These are phyloP conservation scores for Ophiocordyceps camponoti-rufipedis DNA, from an alignment of 2,329 filamentous ascomycete genomes.

Conservation along the genomic window DNA sequence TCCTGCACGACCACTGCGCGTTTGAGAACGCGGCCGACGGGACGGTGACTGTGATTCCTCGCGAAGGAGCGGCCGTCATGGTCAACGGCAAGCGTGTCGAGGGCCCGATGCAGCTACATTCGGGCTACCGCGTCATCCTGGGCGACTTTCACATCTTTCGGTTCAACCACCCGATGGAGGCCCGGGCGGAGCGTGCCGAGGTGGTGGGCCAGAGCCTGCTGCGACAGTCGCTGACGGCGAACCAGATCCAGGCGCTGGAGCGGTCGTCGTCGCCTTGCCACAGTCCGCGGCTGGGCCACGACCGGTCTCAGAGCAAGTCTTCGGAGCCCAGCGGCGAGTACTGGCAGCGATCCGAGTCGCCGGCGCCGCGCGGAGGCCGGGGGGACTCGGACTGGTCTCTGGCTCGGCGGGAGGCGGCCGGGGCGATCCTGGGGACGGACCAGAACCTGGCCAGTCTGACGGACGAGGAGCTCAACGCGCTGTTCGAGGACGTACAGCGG, in stretches of 20 bases:
- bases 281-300: constrained; percentile 41
- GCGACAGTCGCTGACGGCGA: constrained; percentile 59
- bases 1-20: constrained; percentile 77
- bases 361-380: constrained; percentile 49
- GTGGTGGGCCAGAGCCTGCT: constrained; percentile 59
- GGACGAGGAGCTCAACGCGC: constrained; percentile 81
- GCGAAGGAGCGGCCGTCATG: constrained; percentile 91
- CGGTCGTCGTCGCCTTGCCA: constrained; percentile 37
- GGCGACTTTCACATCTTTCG: constrained; percentile 98
- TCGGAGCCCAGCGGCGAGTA: constrained; percentile 55
- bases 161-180: constrained; percentile 96
- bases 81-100: constrained; percentile 86
- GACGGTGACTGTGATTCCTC: constrained; percentile 76
- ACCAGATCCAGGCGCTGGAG: constrained; percentile 40
- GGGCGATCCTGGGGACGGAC: constrained; percentile 73
- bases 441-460: constrained; percentile 80
- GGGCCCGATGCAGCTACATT: constrained; percentile 70
- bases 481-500: constrained; percentile 87
- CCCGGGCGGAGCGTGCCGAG: constrained; percentile 77
- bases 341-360: constrained; percentile 49
- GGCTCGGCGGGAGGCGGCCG: constrained; percentile 81
- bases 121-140: constrained; percentile 85
- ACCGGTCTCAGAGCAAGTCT: constrained; percentile 61
- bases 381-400: constrained; percentile 84
- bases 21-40: constrained; percentile 83